These are phyloP conservation scores for Prunus yedoensis DNA, from an alignment of 331 rosid species.

Conservation along the genomic window DNA sequence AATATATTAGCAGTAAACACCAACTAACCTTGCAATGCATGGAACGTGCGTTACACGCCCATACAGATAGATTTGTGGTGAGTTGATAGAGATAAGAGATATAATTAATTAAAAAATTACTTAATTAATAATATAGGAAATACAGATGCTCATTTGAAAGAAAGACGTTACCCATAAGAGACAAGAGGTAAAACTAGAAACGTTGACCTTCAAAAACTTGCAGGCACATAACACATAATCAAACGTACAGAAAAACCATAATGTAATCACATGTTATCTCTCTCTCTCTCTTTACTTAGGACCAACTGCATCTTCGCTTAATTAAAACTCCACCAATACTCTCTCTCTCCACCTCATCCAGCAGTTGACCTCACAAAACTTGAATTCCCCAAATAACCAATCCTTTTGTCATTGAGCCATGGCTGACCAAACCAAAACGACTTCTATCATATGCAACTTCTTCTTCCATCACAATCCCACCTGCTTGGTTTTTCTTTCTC, in stretches of 20 bases:
- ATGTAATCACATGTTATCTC: constrained; percentile 46
- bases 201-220: constrained; percentile 49
- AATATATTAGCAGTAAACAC: constrained; percentile 4
- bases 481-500: neutral
- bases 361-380: constrained; percentile 56
- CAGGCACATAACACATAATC: constrained; percentile 33
- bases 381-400: constrained; percentile 31
- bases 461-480: constrained; percentile 9
- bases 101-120: neutral
- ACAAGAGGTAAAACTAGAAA: constrained; percentile 12
- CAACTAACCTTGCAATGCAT: neutral
- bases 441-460: constrained; percentile 1
- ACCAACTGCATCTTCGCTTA: constrained; percentile 42
- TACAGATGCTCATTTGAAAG: constrained; percentile 14
- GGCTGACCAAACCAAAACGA: constrained; percentile 35
- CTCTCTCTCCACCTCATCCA: constrained; percentile 1
- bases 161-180: constrained; percentile 22
- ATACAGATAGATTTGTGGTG: neutral
- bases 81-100: neutral
- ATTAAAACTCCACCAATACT: constrained; percentile 30
- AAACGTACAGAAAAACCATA: constrained; percentile 27
- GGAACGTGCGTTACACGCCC: constrained; percentile 22
- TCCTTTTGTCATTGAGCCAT: constrained; percentile 22
- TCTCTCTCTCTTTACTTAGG: constrained; percentile 16
- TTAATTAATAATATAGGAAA: neutral